phyloP scores from a whole-genome alignment of 2,329 filamentous ascomycete genomes.

The Beauveria medogensis region DNA sequence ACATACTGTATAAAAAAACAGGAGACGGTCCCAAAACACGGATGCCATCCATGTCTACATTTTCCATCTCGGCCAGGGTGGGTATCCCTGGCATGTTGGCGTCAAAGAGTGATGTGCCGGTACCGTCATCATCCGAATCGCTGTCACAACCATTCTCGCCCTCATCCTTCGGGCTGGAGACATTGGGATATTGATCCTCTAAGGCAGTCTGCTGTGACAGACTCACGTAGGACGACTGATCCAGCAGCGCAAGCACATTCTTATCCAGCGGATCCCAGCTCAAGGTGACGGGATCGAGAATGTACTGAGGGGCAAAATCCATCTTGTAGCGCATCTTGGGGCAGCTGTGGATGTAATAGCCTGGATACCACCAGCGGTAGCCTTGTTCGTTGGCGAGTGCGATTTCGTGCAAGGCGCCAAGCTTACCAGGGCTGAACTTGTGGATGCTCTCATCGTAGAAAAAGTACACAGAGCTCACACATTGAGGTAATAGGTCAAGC shows the following conservation, averaged over 20 bases:
- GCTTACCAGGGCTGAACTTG: constrained; percentile 62
- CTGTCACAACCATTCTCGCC: constrained; percentile 2
- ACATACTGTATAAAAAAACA: constrained; percentile 31
- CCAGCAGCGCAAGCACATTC: constrained; percentile 39
- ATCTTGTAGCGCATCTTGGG: constrained; percentile 82
- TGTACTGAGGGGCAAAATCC: constrained; percentile 65
- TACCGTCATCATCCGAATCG: constrained; percentile 12
- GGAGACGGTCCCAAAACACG: constrained; percentile 39
- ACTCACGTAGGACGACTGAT: constrained; percentile 49
- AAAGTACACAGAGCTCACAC: constrained; percentile 77
- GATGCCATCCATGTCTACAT: constrained; percentile 52
- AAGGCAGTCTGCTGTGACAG: constrained; percentile 27
- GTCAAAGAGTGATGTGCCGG: constrained; percentile 40
- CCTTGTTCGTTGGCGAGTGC: constrained; percentile 59
- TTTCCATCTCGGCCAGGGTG: constrained; percentile 42
- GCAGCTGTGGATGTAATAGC: constrained; percentile 75
- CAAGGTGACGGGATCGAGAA: constrained; percentile 61
- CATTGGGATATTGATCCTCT: background rate
- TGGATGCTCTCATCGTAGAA: constrained; percentile 71
- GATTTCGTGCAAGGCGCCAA: constrained; percentile 68
- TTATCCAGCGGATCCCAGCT: constrained; percentile 54
- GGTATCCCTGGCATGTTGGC: constrained; percentile 62
- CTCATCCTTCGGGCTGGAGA: background rate
- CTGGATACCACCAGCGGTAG: constrained; percentile 71
- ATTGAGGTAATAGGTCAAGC: constrained; percentile 66